Conservation (phyloP, 148 eudicot genomes). For the Drosera capensis region DNA sequence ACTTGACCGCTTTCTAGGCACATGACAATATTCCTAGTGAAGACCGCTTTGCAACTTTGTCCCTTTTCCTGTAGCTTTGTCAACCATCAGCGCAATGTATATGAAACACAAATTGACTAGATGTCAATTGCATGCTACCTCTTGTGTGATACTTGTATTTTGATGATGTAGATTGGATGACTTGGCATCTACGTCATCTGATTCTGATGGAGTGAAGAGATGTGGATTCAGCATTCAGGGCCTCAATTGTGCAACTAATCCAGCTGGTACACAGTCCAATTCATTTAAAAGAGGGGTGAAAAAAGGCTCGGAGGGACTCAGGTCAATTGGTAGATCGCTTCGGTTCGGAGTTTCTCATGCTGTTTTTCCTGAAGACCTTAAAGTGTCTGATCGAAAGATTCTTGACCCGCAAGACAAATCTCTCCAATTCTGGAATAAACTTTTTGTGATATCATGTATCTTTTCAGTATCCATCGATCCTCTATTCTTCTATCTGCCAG, state of each 20-base stretch:
- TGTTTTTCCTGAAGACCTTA: constrained; percentile 95
- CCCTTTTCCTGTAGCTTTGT: too few relatives aligned
- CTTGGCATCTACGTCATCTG: constrained; percentile 1
- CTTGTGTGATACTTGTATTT: not conserved
- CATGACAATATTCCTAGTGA: too few relatives aligned
- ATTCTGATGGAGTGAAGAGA: constrained; percentile 10
- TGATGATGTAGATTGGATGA: not conserved
- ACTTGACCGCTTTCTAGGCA: too few relatives aligned
- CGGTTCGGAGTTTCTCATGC: constrained; percentile 65
- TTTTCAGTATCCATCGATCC: constrained; percentile 86
- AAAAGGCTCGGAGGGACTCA: constrained; percentile 65
- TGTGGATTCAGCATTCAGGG: constrained; percentile 54
- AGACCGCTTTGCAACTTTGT: too few relatives aligned
- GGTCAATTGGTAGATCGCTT: constrained; percentile 71
- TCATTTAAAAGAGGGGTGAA: constrained; percentile 46
- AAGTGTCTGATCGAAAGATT: constrained; percentile 76
- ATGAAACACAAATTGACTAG: not conserved
- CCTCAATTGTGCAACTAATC: constrained; percentile 10
- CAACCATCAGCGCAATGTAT: not conserved
- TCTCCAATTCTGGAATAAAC: constrained; percentile 66
- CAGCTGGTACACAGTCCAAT: constrained; percentile 24
- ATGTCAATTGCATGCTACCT: not conserved
- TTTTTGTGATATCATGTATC: constrained; percentile 81
- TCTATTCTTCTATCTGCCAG: constrained; percentile 84
- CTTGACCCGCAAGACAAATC: constrained; percentile 92